These are phyloP conservation scores for Truncatella angustata DNA, from an alignment of 2,329 filamentous ascomycete genomes.

Conservation along the genomic window DNA sequence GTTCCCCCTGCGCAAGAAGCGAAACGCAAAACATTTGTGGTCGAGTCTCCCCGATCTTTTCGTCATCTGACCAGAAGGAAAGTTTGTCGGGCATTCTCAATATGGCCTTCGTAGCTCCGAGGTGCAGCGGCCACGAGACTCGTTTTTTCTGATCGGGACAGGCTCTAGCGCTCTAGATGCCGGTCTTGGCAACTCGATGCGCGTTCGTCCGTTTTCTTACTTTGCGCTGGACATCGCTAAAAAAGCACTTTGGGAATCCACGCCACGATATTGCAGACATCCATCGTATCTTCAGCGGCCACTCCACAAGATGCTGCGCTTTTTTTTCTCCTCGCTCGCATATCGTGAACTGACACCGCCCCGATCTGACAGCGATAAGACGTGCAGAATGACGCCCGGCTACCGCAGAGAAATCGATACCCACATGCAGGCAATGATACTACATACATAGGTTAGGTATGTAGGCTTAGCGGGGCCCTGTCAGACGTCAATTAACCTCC, in stretches of 20 bases:
- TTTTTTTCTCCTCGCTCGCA: neutral
- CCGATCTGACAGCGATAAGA: neutral
- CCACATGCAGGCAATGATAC: neutral
- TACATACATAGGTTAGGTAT: too few relatives aligned
- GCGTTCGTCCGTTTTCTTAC: neutral
- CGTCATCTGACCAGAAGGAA: neutral
- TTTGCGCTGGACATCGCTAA: neutral
- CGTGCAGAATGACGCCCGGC: neutral
- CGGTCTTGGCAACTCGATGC: neutral
- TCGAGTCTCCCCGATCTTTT: neutral
- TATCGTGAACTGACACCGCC: neutral
- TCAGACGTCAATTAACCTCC: too few relatives aligned
- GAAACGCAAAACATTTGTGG: neutral
- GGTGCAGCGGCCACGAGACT: neutral
- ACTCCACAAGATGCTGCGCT: constrained; percentile 4
- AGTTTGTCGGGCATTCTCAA: neutral
- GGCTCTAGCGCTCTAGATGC: neutral
- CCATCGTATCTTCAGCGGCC: neutral
- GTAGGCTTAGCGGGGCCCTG: too few relatives aligned
- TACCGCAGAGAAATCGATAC: neutral
- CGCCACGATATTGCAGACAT: neutral
- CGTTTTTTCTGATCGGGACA: neutral
- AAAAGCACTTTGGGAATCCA: neutral
- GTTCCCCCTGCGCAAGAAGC: constrained; percentile 5
- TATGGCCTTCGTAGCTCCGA: neutral